Conservation (phyloP, 495 filamentous ascomycete species). For the Podospora sp. region DNA sequence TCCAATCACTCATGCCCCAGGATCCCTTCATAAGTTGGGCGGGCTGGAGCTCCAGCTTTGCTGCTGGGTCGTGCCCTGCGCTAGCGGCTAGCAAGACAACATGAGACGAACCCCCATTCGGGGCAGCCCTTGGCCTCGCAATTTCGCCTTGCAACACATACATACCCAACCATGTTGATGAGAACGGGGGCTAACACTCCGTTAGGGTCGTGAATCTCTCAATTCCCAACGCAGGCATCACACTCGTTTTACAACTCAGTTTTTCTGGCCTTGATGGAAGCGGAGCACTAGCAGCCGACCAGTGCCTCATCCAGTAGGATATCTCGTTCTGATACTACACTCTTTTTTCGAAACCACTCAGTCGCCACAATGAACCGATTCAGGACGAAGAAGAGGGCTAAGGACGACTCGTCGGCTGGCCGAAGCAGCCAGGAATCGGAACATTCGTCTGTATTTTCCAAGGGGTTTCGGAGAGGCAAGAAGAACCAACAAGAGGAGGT, state of each 20-base stretch:
- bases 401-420: conserved; percentile 55
- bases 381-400: conserved; percentile 68
- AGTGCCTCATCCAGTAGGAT: too few species aligned
- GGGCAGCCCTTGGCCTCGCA: background rate
- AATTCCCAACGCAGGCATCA: background rate
- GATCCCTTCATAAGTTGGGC: background rate
- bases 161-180: background rate
- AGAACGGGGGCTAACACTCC: background rate
- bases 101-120: background rate
- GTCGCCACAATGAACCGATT: conserved; percentile 68
- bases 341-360: background rate
- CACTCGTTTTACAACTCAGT: background rate
- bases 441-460: conserved; percentile 42
- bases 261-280: conserved; percentile 7
- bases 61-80: background rate
- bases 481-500: conserved; percentile 59
- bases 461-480: conserved; percentile 55
- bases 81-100: background rate
- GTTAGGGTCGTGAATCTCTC: conserved; percentile 4
- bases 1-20: conserved; percentile 12
- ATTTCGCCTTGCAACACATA: background rate
- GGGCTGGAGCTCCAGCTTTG: background rate
- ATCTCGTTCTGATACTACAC: too few species aligned
- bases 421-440: conserved; percentile 57
- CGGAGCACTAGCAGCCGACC: background rate